phyloP scores from a whole-genome alignment of 192 early-diverging fungal genomes.

The Coemansia reversa region DNA sequence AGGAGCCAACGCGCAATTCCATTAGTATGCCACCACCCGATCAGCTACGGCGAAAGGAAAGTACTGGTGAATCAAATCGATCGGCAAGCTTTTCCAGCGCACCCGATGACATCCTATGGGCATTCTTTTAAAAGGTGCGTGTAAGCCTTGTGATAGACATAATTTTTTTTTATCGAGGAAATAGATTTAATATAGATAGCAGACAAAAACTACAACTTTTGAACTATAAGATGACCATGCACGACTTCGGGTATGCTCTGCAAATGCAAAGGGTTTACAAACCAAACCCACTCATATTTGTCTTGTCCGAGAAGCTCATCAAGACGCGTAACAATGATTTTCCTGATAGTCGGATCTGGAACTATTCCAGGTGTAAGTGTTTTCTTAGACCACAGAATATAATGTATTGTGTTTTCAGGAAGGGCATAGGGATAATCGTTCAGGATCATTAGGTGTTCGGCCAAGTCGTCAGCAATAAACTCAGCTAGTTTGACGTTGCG shows the following conservation, averaged over 20 bases:
- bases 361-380: conserved; percentile 20
- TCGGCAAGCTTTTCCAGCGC: conserved; percentile 12
- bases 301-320: conserved; percentile 23
- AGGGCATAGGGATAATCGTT: conserved; percentile 57
- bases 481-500: conserved; percentile 34
- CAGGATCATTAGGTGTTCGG: conserved; percentile 35
- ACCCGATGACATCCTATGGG: conserved; percentile 16
- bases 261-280: conserved; percentile 51
- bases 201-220: background rate
- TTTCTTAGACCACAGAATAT: conserved; percentile 52
- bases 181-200: background rate
- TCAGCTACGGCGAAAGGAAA: background rate
- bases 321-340: conserved; percentile 18
- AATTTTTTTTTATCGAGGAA: background rate
- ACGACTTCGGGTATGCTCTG: conserved; percentile 51
- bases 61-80: background rate
- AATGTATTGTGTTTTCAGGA: conserved; percentile 21
- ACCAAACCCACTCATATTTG: conserved; percentile 49
- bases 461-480: conserved; percentile 24
- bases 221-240: conserved; percentile 46
- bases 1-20: background rate
- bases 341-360: conserved; percentile 19
- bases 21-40: conserved; percentile 12
- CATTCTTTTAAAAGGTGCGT: conserved; percentile 1
- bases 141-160: background rate